Conservation (phyloP, 495 filamentous ascomycete genomes). For the Astrothelium macrocarpum region DNA sequence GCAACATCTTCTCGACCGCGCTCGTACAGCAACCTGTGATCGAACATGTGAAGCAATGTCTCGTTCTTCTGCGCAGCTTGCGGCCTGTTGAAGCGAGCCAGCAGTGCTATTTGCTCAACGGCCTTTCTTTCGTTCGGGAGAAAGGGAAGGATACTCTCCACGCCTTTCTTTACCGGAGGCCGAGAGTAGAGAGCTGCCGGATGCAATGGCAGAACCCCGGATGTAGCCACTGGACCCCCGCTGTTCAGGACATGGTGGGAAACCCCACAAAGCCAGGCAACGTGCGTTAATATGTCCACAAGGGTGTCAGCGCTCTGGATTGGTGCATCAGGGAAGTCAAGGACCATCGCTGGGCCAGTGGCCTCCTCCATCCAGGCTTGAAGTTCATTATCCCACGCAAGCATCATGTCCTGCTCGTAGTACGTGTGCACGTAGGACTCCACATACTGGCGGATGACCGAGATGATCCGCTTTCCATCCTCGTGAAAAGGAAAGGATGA, state of each 20-base stretch:
- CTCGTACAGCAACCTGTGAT: slow-evolving; percentile 19
- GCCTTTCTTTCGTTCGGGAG: slow-evolving; percentile 24
- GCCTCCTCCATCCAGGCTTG: slow-evolving; percentile 27
- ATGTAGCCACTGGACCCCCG: slow-evolving; percentile 20
- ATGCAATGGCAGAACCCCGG: slow-evolving; percentile 30
- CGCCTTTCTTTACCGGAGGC: slow-evolving; percentile 28
- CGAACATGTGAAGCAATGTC: slow-evolving; percentile 29
- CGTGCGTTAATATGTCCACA: slow-evolving; percentile 31
- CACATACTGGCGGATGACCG: slow-evolving; percentile 25
- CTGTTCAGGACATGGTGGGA: slow-evolving; percentile 31
- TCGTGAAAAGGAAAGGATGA: slow-evolving; percentile 33
- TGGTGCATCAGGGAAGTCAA: slow-evolving; percentile 24
- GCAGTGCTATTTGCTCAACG: slow-evolving; percentile 22
- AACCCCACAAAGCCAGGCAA: slow-evolving; percentile 20
- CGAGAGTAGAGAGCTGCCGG: slow-evolving; percentile 29
- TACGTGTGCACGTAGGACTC: slow-evolving; percentile 29
- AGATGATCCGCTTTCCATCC: slow-evolving; percentile 25
- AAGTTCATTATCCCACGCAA: slow-evolving; percentile 27
- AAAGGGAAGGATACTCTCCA: slow-evolving; percentile 23
- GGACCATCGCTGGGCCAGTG: slow-evolving; percentile 19
- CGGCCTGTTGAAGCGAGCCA: slow-evolving; percentile 26
- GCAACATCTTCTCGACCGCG: slow-evolving; percentile 9
- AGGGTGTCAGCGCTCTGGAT: slow-evolving; percentile 18
- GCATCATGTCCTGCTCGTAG: slow-evolving; percentile 19
- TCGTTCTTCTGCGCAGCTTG: slow-evolving; percentile 18